These are phyloP conservation scores for Symbiodinium natans DNA, from an alignment of 73 alveolate genomes.

Conservation along the genomic window DNA sequence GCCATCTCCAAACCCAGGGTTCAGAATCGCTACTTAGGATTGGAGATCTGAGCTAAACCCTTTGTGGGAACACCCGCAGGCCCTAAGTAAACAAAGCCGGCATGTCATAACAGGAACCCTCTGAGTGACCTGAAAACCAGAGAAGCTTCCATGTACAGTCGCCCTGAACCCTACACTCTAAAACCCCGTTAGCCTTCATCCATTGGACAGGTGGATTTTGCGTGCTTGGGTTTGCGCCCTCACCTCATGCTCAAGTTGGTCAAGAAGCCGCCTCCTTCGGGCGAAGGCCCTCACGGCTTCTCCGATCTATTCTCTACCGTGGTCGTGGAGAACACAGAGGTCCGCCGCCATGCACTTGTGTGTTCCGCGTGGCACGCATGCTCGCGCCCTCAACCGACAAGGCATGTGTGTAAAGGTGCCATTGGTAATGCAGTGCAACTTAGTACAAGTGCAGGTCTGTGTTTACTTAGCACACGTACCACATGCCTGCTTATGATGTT, in stretches of 20 bases:
- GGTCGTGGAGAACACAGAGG: constrained; percentile 91
- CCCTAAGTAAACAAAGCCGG: too few relatives aligned
- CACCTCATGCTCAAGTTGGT: constrained; percentile 91
- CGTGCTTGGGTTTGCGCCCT: constrained; percentile 73
- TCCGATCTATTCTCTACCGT: constrained; percentile 73
- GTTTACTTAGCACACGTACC: too few relatives aligned
- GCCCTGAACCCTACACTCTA: too few relatives aligned
- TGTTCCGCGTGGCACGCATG: not conserved
- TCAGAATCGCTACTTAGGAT: too few relatives aligned
- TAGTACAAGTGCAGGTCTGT: too few relatives aligned
- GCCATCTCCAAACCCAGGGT: not conserved
- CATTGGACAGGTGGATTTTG: constrained; percentile 88
- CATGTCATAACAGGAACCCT: too few relatives aligned
- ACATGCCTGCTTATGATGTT: too few relatives aligned
- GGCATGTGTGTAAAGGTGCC: not conserved
- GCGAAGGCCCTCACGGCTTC: constrained; percentile 80
- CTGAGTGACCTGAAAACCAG: too few relatives aligned
- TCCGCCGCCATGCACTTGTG: not conserved
- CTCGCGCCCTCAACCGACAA: not conserved
- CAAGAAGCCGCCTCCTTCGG: constrained; percentile 65
- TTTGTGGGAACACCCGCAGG: too few relatives aligned
- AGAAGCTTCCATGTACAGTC: too few relatives aligned
- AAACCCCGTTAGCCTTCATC: too few relatives aligned
- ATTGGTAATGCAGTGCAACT: not conserved
- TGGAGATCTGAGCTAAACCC: too few relatives aligned